Conservation (phyloP, 257 asterid genomes). For the Phtheirospermum japonicum region DNA sequence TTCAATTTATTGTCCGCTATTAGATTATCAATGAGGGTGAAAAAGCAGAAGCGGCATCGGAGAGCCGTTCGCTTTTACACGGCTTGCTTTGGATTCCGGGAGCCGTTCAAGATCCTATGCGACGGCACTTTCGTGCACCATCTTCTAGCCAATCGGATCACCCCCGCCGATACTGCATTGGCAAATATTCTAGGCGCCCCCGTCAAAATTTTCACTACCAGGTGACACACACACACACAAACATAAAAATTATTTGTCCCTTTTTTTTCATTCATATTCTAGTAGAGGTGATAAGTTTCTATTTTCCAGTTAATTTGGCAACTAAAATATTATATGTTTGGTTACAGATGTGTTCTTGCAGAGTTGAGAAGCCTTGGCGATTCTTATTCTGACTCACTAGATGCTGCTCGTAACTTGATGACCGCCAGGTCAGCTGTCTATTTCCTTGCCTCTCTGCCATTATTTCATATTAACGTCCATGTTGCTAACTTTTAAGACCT, state of each 20-base stretch:
- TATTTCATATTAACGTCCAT: not conserved
- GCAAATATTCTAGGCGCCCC: constrained; percentile 65
- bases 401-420: constrained; percentile 63
- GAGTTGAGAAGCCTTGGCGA: constrained; percentile 83
- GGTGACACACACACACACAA: constrained; percentile 26
- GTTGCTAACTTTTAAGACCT: not conserved
- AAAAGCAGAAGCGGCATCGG: constrained; percentile 79
- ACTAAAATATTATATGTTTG: not conserved
- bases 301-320: no score
- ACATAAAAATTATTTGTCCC: not conserved
- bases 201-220: constrained; percentile 81
- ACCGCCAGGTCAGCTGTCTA: constrained; percentile 57
- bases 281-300: no score
- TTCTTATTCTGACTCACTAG: constrained; percentile 46
- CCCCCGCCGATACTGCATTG: constrained; percentile 88
- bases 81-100: constrained; percentile 83
- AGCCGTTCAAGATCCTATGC: constrained; percentile 89
- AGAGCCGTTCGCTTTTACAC: constrained; percentile 67
- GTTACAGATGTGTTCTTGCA: constrained; percentile 74
- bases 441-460: not conserved
- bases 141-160: constrained; percentile 52
- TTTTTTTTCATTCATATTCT: not conserved
- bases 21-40: constrained; percentile 52
- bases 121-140: constrained; percentile 97
- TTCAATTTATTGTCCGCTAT: not conserved